Conservation (phyloP, 1,139 yeast genomes). For the Tardiomyces digboiensis region DNA sequence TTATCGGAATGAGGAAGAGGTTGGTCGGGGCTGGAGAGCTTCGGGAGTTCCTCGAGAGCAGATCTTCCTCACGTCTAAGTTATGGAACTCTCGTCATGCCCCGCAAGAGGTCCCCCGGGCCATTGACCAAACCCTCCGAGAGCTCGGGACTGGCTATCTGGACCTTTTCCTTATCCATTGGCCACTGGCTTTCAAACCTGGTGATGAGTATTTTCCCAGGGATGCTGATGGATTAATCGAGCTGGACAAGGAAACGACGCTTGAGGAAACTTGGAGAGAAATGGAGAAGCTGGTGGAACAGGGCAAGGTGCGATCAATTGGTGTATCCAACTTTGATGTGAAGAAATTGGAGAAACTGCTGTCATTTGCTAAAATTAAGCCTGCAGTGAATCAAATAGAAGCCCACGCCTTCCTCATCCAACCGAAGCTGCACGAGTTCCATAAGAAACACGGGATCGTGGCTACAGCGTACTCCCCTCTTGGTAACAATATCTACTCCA, state of each 20-base stretch:
- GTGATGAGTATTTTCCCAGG: slow-evolving; percentile 26
- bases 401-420: slow-evolving; percentile 65
- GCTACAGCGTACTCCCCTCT: slow-evolving; percentile 67
- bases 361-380: slow-evolving; percentile 41
- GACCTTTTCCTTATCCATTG: slow-evolving; percentile 83
- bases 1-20: slow-evolving; percentile 17
- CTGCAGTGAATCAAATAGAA: slow-evolving; percentile 69
- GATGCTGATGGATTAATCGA: slow-evolving; percentile 30
- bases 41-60: slow-evolving; percentile 49
- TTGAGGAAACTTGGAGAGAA: slow-evolving; percentile 38
- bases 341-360: slow-evolving; percentile 44
- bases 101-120: slow-evolving; percentile 47
- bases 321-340: slow-evolving; percentile 68
- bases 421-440: slow-evolving; percentile 51
- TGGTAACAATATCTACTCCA: slow-evolving; percentile 37
- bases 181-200: slow-evolving; percentile 50
- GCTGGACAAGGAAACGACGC: slow-evolving; percentile 31
- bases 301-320: slow-evolving; percentile 57
- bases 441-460: slow-evolving; percentile 41
- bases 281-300: slow-evolving; percentile 49
- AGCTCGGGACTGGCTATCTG: slow-evolving; percentile 67
- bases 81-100: slow-evolving; percentile 57
- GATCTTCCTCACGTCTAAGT: slow-evolving; percentile 71
- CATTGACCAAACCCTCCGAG: slow-evolving; percentile 50
- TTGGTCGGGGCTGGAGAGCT: slow-evolving; percentile 15